Percentiles rank a stretch among this genome's conserved stretches.
Evolutionary conservation across 441 rosid genomes (phyloP).

Genomic region (Bruguiera hainesii): DNA sequence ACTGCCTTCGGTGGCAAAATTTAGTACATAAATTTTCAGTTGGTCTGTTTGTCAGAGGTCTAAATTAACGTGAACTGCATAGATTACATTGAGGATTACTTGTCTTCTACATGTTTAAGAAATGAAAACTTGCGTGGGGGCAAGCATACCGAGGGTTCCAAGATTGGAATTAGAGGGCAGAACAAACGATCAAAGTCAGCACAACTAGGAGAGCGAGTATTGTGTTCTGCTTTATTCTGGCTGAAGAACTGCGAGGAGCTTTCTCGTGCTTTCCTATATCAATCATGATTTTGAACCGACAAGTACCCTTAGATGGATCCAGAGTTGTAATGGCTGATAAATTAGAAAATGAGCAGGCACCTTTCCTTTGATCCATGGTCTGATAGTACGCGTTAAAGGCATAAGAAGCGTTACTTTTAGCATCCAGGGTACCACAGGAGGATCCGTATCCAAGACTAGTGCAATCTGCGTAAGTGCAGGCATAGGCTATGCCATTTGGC

Average conservation of each 20-base stretch:
- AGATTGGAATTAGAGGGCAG: conserved; percentile 9
- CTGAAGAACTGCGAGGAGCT: conserved; percentile 13
- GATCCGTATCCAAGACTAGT: conserved; percentile 69
- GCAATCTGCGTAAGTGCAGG: conserved; percentile 67
- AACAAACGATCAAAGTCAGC: conserved; percentile 12
- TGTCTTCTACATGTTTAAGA: too few relatives aligned
- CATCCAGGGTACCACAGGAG: conserved; percentile 49
- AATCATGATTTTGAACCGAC: conserved; percentile 65
- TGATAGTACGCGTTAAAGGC: conserved; percentile 76
- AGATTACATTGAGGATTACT: too few relatives aligned
- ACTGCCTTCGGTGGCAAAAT: neutral
- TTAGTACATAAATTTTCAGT: neutral
- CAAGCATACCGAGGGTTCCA: neutral
- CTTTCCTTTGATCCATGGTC: conserved; percentile 61
- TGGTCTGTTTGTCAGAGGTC: neutral
- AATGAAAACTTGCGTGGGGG: too few relatives aligned
- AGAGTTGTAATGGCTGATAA: conserved; percentile 37
- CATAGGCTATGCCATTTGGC: conserved; percentile 33
- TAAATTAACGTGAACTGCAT: neutral
- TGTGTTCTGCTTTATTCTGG: conserved; percentile 18
- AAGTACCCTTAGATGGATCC: conserved; percentile 59
- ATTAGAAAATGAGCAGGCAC: conserved; percentile 45
- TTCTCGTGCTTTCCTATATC: conserved; percentile 41
- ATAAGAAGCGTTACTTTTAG: conserved; percentile 55
- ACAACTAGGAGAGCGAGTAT: conserved; percentile 12